A percentile compares a stretch with the other conserved stretches of the same genome.
phyloP scores from a whole-genome alignment of 2,329 filamentous ascomycete species.

The Aspergillus fructus region DNA sequence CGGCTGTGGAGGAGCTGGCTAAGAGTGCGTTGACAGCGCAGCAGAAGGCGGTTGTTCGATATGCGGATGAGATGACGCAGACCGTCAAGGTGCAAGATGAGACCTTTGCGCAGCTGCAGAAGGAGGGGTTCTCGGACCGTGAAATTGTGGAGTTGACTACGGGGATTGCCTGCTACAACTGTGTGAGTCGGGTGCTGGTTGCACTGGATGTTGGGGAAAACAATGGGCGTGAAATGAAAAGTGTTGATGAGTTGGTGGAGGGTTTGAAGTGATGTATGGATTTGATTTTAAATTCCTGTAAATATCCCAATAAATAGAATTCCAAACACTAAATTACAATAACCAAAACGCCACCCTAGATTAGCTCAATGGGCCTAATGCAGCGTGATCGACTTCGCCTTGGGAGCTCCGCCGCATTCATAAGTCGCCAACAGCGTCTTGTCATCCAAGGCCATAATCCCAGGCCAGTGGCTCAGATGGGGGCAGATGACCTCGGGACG shows the following conservation, averaged over 20 bases:
- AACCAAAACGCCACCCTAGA: neutral
- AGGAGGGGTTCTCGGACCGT: slow-evolving; percentile 63
- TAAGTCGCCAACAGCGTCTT: slow-evolving; percentile 28
- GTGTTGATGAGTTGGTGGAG: slow-evolving; percentile 65
- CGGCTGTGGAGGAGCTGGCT: slow-evolving; percentile 42
- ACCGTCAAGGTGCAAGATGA: slow-evolving; percentile 67
- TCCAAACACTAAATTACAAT: neutral
- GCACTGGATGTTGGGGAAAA: slow-evolving; percentile 66
- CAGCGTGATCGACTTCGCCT: slow-evolving; percentile 23
- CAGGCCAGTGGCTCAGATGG: slow-evolving; percentile 41
- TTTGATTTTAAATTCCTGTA: neutral
- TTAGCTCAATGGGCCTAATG: neutral
- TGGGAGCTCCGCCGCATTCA: slow-evolving; percentile 27
- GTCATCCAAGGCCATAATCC: slow-evolving; percentile 30
- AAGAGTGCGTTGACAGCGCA: slow-evolving; percentile 50
- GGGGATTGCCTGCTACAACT: slow-evolving; percentile 85
- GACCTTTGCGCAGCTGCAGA: slow-evolving; percentile 62
- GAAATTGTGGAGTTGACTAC: slow-evolving; percentile 82
- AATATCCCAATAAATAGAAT: neutral
- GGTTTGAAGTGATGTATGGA: slow-evolving; percentile 19
- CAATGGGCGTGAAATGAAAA: slow-evolving; percentile 58
- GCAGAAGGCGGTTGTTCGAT: slow-evolving; percentile 68
- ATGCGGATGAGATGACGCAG: slow-evolving; percentile 80
- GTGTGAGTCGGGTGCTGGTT: slow-evolving; percentile 81
- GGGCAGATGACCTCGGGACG: slow-evolving; percentile 30